phyloP scores from a whole-genome alignment of 306 rosid species.

The Castanea sativa region DNA sequence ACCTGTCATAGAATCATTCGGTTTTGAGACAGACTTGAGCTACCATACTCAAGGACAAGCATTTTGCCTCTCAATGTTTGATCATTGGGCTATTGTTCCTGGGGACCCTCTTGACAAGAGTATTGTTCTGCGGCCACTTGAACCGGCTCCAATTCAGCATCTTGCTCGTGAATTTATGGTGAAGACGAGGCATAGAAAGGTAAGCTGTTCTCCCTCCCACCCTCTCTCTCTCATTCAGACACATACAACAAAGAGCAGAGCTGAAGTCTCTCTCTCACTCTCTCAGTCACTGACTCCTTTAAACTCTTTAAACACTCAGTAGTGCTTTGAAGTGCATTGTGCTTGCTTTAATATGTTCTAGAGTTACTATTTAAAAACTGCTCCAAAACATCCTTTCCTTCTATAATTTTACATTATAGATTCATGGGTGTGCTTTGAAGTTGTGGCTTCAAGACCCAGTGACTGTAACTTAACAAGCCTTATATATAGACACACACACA shows the following conservation, averaged over 20 bases:
- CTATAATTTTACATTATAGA: too few species aligned
- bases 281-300: too few species aligned
- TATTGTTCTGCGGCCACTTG: slow-evolving; percentile 92
- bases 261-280: neutral
- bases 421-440: too few species aligned
- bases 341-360: neutral
- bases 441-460: too few species aligned
- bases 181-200: slow-evolving; percentile 97
- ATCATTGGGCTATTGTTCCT: slow-evolving; percentile 99
- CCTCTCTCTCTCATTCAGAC: neutral
- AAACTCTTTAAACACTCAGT: neutral
- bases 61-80: slow-evolving; percentile 77
- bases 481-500: too few species aligned
- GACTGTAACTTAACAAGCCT: too few species aligned
- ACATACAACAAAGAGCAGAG: neutral
- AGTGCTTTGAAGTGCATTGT: neutral
- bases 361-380: neutral
- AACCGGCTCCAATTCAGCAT: slow-evolving; percentile 97
- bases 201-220: slow-evolving; percentile 13
- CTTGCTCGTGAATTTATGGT: slow-evolving; percentile 99
- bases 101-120: slow-evolving; percentile 97
- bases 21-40: slow-evolving; percentile 96
- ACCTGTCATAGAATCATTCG: slow-evolving; percentile 96
- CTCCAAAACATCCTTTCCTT: too few species aligned
- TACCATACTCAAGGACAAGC: slow-evolving; percentile 99